A percentile compares a stretch with the other conserved stretches of the same genome.
Conservation (phyloP, 768 basidiomycete genomes). For the Tremella yokohamensis region DNA sequence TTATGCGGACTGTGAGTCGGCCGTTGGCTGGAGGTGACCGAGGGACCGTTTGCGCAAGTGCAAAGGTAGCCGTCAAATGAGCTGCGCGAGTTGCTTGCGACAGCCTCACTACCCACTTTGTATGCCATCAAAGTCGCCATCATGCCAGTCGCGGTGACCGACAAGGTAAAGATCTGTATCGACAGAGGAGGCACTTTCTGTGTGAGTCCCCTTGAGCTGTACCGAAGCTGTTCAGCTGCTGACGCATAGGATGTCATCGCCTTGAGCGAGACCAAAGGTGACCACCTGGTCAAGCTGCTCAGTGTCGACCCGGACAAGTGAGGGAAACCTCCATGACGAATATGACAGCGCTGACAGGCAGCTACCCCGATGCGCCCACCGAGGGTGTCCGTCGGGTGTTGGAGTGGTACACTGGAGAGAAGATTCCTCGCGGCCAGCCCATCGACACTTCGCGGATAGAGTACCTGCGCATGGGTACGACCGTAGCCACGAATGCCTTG, state of each 20-base stretch:
- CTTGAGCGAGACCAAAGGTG: constrained; percentile 48
- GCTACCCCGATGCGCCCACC: constrained; percentile 58
- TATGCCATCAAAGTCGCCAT: constrained; percentile 3
- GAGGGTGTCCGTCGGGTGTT: constrained; percentile 62
- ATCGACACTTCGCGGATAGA: constrained; percentile 64
- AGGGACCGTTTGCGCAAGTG: too few species aligned
- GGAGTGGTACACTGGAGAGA: constrained; percentile 67
- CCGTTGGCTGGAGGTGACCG: too few species aligned
- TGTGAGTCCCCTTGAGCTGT: constrained; percentile 66
- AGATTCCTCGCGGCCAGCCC: constrained; percentile 70
- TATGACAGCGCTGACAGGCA: constrained; percentile 5
- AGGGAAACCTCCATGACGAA: too few species aligned
- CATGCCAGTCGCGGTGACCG: constrained; percentile 25
- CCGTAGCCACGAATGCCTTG: constrained; percentile 73
- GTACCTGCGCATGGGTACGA: constrained; percentile 27
- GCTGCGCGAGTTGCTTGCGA: too few species aligned
- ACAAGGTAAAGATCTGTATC: constrained; percentile 31
- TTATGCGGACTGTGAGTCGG: too few species aligned
- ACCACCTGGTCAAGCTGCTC: constrained; percentile 25
- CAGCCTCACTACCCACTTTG: too few species aligned
- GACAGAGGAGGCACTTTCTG: constrained; percentile 77
- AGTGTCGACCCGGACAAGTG: constrained; percentile 31
- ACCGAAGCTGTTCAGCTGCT: constrained; percentile 19
- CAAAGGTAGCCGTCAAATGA: too few species aligned
- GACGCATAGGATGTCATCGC: constrained; percentile 24